Conservation (phyloP, 176 grass and related monocot genomes). For the Melocanna baccifera region DNA sequence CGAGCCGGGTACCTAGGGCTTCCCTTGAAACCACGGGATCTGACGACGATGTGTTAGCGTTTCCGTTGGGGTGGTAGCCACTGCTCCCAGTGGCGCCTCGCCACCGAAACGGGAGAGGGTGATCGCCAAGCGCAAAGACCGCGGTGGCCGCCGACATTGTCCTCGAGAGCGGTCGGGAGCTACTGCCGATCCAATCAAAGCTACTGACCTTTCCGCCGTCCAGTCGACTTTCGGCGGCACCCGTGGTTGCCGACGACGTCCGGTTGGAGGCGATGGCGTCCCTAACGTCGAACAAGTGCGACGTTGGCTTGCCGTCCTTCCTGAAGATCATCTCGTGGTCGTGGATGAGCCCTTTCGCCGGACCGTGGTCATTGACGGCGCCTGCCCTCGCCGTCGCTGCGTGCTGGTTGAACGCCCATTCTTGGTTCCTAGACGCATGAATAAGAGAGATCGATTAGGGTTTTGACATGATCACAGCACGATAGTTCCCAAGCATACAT, state of each 20-base stretch:
- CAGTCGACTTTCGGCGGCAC: not conserved
- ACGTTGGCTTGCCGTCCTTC: constrained; percentile 54
- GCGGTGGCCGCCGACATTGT: constrained; percentile 20
- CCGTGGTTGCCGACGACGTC: not conserved
- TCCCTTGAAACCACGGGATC: constrained; percentile 27
- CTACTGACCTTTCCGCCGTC: constrained; percentile 23
- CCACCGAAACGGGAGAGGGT: constrained; percentile 13
- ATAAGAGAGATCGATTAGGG: constrained; percentile 27
- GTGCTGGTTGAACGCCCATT: constrained; percentile 64
- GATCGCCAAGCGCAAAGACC: not conserved
- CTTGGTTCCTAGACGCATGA: constrained; percentile 44
- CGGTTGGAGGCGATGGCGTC: constrained; percentile 25
- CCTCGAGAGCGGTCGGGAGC: constrained; percentile 16
- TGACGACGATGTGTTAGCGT: constrained; percentile 18
- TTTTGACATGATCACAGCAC: not conserved
- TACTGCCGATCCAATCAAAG: constrained; percentile 31
- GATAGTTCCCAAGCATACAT: not conserved
- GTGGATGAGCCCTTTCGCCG: constrained; percentile 60
- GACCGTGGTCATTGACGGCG: constrained; percentile 29
- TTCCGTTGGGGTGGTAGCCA: constrained; percentile 23
- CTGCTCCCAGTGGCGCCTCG: constrained; percentile 13
- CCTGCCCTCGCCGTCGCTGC: not conserved
- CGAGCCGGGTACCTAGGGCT: constrained; percentile 30
- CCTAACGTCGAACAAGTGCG: constrained; percentile 52
- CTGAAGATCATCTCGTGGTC: constrained; percentile 73